A percentile compares a stretch with the other conserved stretches of the same genome.
Conservation (phyloP, 164 flowering plant genomes). For the Houttuynia cordata region DNA sequence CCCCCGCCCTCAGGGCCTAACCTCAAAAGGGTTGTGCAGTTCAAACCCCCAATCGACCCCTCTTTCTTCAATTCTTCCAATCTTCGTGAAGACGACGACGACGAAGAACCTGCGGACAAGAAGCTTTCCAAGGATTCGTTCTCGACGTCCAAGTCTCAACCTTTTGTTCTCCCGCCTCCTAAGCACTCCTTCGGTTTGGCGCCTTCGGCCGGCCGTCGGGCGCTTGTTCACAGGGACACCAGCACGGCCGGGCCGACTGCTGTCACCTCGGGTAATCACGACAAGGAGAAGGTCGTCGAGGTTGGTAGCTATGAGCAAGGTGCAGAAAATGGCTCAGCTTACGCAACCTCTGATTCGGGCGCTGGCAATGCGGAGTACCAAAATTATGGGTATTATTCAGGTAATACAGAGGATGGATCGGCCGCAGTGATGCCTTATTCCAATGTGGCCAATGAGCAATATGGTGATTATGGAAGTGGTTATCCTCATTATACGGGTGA, state of each 20-base stretch:
- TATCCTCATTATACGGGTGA: conserved; percentile 25
- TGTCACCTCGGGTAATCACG: background rate
- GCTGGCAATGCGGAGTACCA: conserved; percentile 1
- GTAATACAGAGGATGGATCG: conserved; percentile 10
- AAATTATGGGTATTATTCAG: conserved; percentile 9
- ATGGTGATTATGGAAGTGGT: conserved; percentile 12
- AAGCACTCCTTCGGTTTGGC: conserved; percentile 45
- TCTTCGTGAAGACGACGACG: conserved; percentile 25
- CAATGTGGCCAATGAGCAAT: conserved; percentile 6
- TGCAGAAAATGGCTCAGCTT: background rate
- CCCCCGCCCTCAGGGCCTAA: conserved; percentile 1
- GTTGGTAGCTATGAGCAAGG: background rate
- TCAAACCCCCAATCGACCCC: conserved; percentile 42
- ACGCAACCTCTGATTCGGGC: background rate
- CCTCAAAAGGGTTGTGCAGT: conserved; percentile 52
- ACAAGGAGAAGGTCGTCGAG: conserved; percentile 4
- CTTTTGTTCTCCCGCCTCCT: conserved; percentile 67
- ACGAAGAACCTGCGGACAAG: conserved; percentile 19
- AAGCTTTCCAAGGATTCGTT: background rate
- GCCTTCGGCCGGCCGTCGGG: conserved; percentile 35
- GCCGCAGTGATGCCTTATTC: conserved; percentile 8
- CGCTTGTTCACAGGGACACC: conserved; percentile 37
- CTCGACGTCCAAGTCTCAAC: conserved; percentile 17
- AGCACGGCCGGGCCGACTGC: conserved; percentile 11
- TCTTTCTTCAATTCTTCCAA: conserved; percentile 3